Base-by-base conservation (phyloP, 2,329 filamentous ascomycete species). In the Teratosphaeria pseudoeucalypti region DNA sequence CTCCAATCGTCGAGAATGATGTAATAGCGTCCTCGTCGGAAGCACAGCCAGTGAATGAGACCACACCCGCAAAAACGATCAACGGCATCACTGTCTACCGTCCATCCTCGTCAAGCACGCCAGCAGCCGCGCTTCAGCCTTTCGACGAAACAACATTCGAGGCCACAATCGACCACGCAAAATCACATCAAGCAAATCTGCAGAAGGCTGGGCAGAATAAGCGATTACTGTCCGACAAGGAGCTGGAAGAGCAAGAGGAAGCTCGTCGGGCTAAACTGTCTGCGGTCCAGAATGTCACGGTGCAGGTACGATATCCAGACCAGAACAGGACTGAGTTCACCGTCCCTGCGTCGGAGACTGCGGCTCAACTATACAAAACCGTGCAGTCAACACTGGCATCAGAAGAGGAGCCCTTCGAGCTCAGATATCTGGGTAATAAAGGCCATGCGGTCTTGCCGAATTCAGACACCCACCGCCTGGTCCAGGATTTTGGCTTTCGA, bases 221-320 rank as follows among this genome's bases (percentile, higher is more conserved):
- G 63, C 86, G 90, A 23, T 82, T 97, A 0, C 83, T 84, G 6
- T 95, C 90, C 0, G 91, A 97, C 73, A 84, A 83, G 37, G 92
- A 97, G 71, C 78, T 95, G 11, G 86, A 85, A 39, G 85, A 86
- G 27, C 84, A 85, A 64, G 85, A 85, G 37, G 79, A 82, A 5
- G 85, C 83, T 26, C 84, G 86, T 57, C 82, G 83, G 54, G 84
- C 85, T 34, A 86, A 80, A 63, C 77, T 91, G 1, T 81, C 85
- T 5, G 80, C 82, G 5, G 80, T 92, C 61, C 84, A 82, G 56
- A 82, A 83, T 34, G 82, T 95, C 34, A 81, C 84, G 32, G 80
- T 97, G 63, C 90, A 89, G 64, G 82, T 96, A 55, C 87, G 92
- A 29, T 92, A 96, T 66, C 92, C 92, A 0, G 92, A 97, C 71